Conservation (phyloP, 768 basidiomycete species). For the Grammothele lineata region DNA sequence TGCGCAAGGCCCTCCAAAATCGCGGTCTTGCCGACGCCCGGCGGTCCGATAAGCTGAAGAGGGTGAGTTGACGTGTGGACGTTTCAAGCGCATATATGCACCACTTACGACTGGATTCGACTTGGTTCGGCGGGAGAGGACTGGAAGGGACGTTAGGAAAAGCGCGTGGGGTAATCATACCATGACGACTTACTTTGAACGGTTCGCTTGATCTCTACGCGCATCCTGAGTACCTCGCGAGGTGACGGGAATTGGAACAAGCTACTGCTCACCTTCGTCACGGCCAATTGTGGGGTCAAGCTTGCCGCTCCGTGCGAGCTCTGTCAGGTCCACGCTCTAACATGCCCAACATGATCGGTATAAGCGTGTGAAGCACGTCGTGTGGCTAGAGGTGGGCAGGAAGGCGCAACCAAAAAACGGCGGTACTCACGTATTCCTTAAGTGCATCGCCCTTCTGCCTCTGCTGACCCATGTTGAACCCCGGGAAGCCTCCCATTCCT, state of each 20-base stretch:
- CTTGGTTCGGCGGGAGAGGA: conserved; percentile 85
- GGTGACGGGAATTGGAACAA: too few species aligned
- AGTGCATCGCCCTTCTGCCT: conserved; percentile 80
- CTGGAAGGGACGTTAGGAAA: conserved; percentile 33
- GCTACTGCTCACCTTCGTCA: conserved; percentile 77
- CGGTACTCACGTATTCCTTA: conserved; percentile 64
- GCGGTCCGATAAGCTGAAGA: conserved; percentile 70
- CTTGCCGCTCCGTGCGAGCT: conserved; percentile 79
- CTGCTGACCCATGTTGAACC: conserved; percentile 55
- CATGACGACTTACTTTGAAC: conserved; percentile 67
- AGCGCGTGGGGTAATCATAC: not conserved
- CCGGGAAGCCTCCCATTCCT: conserved; percentile 49
- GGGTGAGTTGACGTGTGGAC: not conserved
- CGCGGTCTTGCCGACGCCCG: conserved; percentile 91
- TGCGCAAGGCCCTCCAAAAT: conserved; percentile 88
- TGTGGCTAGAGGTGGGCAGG: too few species aligned
- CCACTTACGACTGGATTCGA: conserved; percentile 80
- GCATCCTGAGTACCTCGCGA: not conserved
- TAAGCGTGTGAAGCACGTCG: too few species aligned
- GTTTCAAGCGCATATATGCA: not conserved
- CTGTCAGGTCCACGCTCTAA: conserved; percentile 80
- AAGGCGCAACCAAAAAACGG: too few species aligned
- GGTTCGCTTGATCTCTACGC: conserved; percentile 77
- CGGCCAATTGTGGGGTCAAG: conserved; percentile 88
- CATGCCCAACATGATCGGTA: too few species aligned